Percentiles rank a stretch among this genome's conserved stretches.
These are phyloP conservation scores for Pholiota conissans DNA, from an alignment of 768 basidiomycete species.

Conservation along the genomic window DNA sequence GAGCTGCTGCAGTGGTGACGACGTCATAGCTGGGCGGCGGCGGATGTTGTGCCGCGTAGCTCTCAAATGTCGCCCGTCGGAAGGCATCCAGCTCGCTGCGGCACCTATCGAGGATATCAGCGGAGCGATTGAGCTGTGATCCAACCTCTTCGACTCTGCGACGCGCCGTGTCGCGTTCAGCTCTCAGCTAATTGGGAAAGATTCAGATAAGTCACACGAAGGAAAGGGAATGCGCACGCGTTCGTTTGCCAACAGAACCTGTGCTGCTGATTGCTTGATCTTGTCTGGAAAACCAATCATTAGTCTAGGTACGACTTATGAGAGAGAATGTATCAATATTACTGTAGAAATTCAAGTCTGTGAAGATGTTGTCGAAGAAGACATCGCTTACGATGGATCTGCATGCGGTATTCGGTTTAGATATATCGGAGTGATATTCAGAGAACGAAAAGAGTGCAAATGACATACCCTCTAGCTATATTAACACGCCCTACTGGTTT, in stretches of 20 bases:
- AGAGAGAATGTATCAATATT: constrained; percentile 7
- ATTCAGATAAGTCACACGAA: background rate
- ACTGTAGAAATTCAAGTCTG: constrained; percentile 45
- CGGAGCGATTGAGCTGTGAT: constrained; percentile 24
- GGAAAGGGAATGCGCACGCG: constrained; percentile 23
- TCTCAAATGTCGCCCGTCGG: constrained; percentile 34
- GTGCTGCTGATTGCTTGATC: constrained; percentile 34
- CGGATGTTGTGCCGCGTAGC: constrained; percentile 25
- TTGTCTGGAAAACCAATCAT: constrained; percentile 29
- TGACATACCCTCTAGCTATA: constrained; percentile 38
- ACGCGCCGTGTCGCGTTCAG: constrained; percentile 29
- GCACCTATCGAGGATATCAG: constrained; percentile 24
- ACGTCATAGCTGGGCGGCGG: constrained; percentile 32
- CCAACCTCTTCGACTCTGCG: constrained; percentile 30
- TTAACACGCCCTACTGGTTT: constrained; percentile 35
- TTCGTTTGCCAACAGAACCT: constrained; percentile 35
- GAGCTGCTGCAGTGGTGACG: constrained; percentile 7
- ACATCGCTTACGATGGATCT: constrained; percentile 40
- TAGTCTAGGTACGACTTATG: constrained; percentile 4
- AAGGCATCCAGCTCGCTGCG: constrained; percentile 29
- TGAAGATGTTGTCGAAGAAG: constrained; percentile 43
- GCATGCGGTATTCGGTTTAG: background rate
- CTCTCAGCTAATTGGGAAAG: constrained; percentile 26
- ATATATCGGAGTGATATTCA: background rate
- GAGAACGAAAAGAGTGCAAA: background rate